phyloP scores from a whole-genome alignment of 1,284 basidiomycete species.

The Leccinum pachyderme region DNA sequence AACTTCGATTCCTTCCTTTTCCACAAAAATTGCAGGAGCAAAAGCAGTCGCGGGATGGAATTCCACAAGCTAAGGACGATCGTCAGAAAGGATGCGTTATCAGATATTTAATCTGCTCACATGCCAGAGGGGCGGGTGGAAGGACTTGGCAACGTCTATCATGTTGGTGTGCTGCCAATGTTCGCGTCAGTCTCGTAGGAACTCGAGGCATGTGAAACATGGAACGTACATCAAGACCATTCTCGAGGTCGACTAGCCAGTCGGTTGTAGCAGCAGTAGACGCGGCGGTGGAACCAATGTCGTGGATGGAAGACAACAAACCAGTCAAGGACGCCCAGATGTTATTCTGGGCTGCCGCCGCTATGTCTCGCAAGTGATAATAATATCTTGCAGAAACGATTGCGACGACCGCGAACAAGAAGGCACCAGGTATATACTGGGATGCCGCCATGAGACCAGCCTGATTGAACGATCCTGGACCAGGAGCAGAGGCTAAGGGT shows the following conservation, averaged over 20 bases:
- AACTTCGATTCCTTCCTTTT: slow-evolving; percentile 14
- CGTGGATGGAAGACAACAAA: slow-evolving; percentile 13
- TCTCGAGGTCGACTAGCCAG: slow-evolving; percentile 12
- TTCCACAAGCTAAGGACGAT: slow-evolving; percentile 15
- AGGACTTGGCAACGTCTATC: slow-evolving; percentile 22
- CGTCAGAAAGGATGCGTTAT: not conserved
- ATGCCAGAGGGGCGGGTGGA: slow-evolving; percentile 26
- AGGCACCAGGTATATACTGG: slow-evolving; percentile 12
- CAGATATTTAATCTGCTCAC: slow-evolving; percentile 3
- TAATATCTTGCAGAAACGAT: slow-evolving; percentile 20
- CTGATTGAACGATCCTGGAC: not conserved
- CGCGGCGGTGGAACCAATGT: not conserved
- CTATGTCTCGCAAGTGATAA: slow-evolving; percentile 3
- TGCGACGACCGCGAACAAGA: slow-evolving; percentile 20
- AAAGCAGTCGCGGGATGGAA: slow-evolving; percentile 17
- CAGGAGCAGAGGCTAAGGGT: slow-evolving; percentile 2
- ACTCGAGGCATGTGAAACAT: not conserved
- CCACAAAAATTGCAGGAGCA: slow-evolving; percentile 23
- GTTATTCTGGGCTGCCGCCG: not conserved
- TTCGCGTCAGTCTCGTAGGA: slow-evolving; percentile 1
- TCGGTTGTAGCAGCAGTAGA: not conserved
- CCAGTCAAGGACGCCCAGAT: slow-evolving; percentile 11
- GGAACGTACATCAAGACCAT: slow-evolving; percentile 11
- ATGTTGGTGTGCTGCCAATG: slow-evolving; percentile 18
- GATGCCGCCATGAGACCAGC: not conserved